Evolutionary conservation across 2,329 filamentous ascomycete species (phyloP), one percentile per base, ranked within the genome.

Genomic region (Rhexocercosporidium sp.): DNA sequence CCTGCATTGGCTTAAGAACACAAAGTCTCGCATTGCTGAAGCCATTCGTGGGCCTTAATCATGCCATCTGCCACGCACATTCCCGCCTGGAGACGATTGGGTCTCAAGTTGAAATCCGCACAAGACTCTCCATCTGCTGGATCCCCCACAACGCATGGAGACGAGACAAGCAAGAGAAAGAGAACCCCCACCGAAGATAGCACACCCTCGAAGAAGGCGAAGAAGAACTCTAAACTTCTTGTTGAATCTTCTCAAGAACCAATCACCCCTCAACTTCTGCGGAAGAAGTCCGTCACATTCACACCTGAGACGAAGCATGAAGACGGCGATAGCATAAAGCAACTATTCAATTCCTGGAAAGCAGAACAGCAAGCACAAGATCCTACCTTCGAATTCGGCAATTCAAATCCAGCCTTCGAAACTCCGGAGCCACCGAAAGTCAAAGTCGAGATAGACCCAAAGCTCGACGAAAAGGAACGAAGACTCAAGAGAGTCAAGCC

Each of bases 211-310:
- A 78, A 76, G 70, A 78, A 75, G 68, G 39, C 57, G 27, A 76
- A 75, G 65, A 72, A 68, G 59, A 70, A 18, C 53, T 12, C 39
- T 64, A 60, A 66, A 68, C 46, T 39, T 29, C 53, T 53, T 29
- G 41, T 54, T 61, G 56, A 49, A 62, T 62, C 69, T 18, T 51
- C 63, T 54, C 57, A 69, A 62, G 64, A 72, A 71, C 71, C 76
- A 73, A 65, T 66, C 31, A 75, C 74, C 44, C 74, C 75, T 14
- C 67, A 67, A 25, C 62, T 74, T 31, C 69, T 66, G 62, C 75
- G 75, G 46, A 80, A 80, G 69, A 90, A 90, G 75, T 88, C 86
- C 3, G 89, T 92, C 9, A 85, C 87, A 1, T 91, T 92, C 75
- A 86, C 88, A 1, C 81, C 85, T 8, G 88, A 89, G 60, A 88